Base-by-base conservation (phyloP, 768 basidiomycete genomes). In the Strobilomyces echinocephalus region DNA sequence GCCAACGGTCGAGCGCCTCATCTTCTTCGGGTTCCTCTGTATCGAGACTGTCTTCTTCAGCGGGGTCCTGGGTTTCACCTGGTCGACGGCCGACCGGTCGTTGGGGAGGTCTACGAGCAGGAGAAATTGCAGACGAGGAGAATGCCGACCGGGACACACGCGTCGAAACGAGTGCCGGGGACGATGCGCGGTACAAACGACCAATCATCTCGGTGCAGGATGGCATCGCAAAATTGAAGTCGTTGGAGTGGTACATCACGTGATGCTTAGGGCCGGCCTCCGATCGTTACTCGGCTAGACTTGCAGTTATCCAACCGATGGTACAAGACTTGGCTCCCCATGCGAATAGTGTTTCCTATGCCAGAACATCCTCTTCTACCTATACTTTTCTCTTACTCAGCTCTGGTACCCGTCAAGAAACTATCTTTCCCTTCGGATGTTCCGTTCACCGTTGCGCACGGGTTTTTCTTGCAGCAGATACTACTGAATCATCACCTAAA, bases 401-500 rank as follows among this genome's bases (percentile, higher is more conserved):
- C 79, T 20, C 74, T 88, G 30, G 63, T 68, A 30, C 74, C 81
- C 9, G 70, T 77, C 4, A 76, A 71, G 15, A 55, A 55, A 4
- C 57, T 86, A 6, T 30, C 52, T 8, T 73, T 80, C 55, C 82
- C 84, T 1, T 45, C 56, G 0, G 46, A 73, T 16, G 46, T 76
- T 3, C 50, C 73, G 4, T 73, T 78, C 34, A 28, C 56, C 18
- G 55, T 61, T n/a, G 64, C 81, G 30, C 85, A 89, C 56, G 60
- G 72, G 5, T 84, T 84, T 61, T 63, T 90, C 20, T 63, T 89
- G 50, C 62, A 74, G 26, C 60, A 65, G 20, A 67, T 91, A 46
- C 69, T 89, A 16, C 60, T 77, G 8, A 75, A 77, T 59, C 55
- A 67, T 8, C 85, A 87, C 61, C 77, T 87, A 38, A 59, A 68